phyloP scores from a whole-genome alignment of 2,329 filamentous ascomycete genomes.

The Didymella segeticola region DNA sequence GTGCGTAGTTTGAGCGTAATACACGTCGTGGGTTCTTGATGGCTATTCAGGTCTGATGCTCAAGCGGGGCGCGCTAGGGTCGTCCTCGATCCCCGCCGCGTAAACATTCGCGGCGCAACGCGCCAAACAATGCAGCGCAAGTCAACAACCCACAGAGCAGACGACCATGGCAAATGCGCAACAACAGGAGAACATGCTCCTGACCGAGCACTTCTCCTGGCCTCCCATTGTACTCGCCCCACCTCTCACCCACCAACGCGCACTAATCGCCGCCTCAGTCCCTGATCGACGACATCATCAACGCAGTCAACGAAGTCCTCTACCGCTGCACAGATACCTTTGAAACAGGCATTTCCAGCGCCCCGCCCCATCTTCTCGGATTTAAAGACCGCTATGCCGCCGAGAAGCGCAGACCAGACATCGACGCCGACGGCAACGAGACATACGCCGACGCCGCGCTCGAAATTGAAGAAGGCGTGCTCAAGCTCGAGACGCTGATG shows the following conservation, averaged over 20 bases:
- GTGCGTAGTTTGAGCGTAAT: not conserved
- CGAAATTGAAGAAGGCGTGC: conserved; percentile 83
- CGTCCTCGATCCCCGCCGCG: conserved; percentile 3
- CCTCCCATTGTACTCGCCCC: conserved; percentile 76
- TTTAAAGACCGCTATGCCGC: conserved; percentile 65
- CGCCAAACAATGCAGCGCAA: conserved; percentile 10
- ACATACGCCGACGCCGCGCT: conserved; percentile 60
- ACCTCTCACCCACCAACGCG: not conserved
- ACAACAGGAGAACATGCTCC: conserved; percentile 64
- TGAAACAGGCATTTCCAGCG: conserved; percentile 78
- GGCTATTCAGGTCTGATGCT: too few species aligned
- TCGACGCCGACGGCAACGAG: conserved; percentile 49
- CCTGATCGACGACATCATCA: conserved; percentile 98
- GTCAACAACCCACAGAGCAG: not conserved
- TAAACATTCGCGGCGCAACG: conserved; percentile 34
- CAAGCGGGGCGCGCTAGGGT: conserved; percentile 4
- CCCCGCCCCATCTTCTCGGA: conserved; percentile 78
- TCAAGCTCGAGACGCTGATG: conserved; percentile 58
- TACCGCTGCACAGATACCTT: conserved; percentile 89
- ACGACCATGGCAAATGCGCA: conserved; percentile 51
- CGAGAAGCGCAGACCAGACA: conserved; percentile 54
- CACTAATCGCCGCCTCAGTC: not conserved
- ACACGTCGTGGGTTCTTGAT: too few species aligned
- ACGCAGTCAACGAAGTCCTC: conserved; percentile 91
- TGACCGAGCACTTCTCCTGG: conserved; percentile 96